Evolutionary conservation across 768 basidiomycete species (phyloP), one percentile per base, ranked within the genome.

Genomic region (Termitomyces bulborhizus): DNA sequence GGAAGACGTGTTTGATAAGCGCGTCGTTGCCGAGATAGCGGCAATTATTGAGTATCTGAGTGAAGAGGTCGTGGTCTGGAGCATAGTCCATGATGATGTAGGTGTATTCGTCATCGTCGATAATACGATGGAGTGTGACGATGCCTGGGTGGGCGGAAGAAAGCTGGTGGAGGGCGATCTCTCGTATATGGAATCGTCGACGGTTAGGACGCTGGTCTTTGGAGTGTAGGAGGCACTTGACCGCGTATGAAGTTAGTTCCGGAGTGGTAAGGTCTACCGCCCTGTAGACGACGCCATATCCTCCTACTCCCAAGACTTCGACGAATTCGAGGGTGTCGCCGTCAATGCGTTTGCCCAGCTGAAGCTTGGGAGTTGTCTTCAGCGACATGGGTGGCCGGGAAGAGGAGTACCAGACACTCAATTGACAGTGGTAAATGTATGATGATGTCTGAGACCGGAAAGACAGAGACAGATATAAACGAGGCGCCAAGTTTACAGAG

Each of bases 1-100:
- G 76, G 74, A 98, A 98, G 60, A 96, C 86, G 58, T 84, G 79
- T 66, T 86, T 90, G 74, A 98, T 95, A 55, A 96, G 79, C 24
- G 74, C 72, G 69, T 93, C 86, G 63, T 93, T 79, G 29, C 94
- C 93, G 46, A 93, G 78, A 70, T 94, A 96, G 57, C 86, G 80
- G 48, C 84, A 80, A 57, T 82, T 73, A 59, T 86, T 80, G 31
- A 90, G 73, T 65, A 98, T 97, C 74, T 95, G 92, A 32, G 88
- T 83, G 72, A 97, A 96, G 55, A 98, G 79, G 71, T 98, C 95
- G 44, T 92, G 90, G 65, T 92, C 88, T 50, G 85, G 78, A 55
- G 90, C 93, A 71, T 86, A 96, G 68, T 98, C 92, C 86, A 98
- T 90, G 66, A 98, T 80, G 68, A 98, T 86, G 73, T 87, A 97